Evolutionary conservation across 805 yeast genomes (phyloP), one percentile per base, ranked within the genome.

Genomic region (Hanseniaspora pseudoguilliermondii): DNA sequence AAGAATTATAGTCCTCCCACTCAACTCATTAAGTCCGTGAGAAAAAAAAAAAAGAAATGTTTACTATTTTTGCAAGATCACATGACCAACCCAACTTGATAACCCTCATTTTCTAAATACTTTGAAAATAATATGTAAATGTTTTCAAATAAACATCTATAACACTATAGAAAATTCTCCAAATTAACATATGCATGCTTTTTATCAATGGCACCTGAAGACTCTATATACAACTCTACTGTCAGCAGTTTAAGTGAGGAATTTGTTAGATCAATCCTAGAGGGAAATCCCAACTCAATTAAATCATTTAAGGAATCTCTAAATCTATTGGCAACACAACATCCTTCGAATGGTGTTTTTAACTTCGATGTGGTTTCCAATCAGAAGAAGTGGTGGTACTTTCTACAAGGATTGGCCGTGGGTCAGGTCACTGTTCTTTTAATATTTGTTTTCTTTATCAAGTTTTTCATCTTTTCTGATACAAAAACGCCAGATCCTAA

Each of bases 381-480:
- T 16, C 58, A 63, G 2, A 61, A 63, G 43, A 62, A 65, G 15
- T 61, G 70, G 3, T 81, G 86, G 84, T 78, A 85, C n/a, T 86
- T 86, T 63, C 80, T 88, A 0, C 86, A 84, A 60, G 95, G 95
- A 1, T 71, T 86, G 15, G 70, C 85, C 1, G 58, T 85, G 2
- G 95, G 95, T 0, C 93, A 86, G 64, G 61, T 83, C 16, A 82
- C 87, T 61, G 88, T 86, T 11, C 77, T 86, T 46, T 60, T 83
- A 1, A 73, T 83, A 13, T 68, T 84, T 40, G 74, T 78, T 3
- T 75, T 84, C 36, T 84, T 86, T 64, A 78, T 85, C 58, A 81
- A 81, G 67, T 85, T 84, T 67, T 86, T 86, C 63, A 83, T 86
- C 0, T 86, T 86, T 64, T 81, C 86, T 49, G 93, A 85, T 54